These are phyloP conservation scores for Viola odorata DNA, from an alignment of 345 rosid genomes.

Conservation along the genomic window DNA sequence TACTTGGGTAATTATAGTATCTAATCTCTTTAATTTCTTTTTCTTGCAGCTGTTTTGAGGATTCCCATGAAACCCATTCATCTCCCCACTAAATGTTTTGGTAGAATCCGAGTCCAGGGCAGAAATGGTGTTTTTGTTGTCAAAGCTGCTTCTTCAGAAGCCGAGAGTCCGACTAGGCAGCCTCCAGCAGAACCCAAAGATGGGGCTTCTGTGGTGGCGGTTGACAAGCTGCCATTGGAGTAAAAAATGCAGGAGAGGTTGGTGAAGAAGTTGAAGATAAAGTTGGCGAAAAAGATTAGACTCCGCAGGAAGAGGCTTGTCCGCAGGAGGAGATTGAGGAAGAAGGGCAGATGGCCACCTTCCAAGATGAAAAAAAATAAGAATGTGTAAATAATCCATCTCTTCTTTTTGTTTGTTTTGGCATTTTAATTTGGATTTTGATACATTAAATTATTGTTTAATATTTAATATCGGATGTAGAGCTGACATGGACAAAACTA, in stretches of 20 bases:
- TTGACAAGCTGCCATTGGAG: constrained; percentile 63
- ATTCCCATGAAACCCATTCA: neutral
- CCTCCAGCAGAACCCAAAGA: constrained; percentile 30
- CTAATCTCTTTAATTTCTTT: neutral
- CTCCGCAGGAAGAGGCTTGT: constrained; percentile 76
- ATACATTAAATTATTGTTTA: too few relatives aligned
- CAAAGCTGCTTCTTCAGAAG: constrained; percentile 9
- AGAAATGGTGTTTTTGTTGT: constrained; percentile 5
- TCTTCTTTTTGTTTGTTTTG: too few relatives aligned
- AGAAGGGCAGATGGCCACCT: constrained; percentile 97
- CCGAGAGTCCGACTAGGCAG: constrained; percentile 13
- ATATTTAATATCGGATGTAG: too few relatives aligned
- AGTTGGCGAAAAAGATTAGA: constrained; percentile 73
- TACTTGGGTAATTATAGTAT: neutral
- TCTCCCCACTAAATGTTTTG: neutral
- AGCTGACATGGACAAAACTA: too few relatives aligned
- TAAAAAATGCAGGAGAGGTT: constrained; percentile 57
- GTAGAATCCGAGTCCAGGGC: neutral
- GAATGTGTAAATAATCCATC: constrained; percentile 56
- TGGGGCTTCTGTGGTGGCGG: constrained; percentile 26
- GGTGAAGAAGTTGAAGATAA: constrained; percentile 80
- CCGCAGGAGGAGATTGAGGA: constrained; percentile 77
- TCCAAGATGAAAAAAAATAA: constrained; percentile 83
- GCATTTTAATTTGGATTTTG: neutral
- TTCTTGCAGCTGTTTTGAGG: constrained; percentile 15